Evolutionary conservation across 495 filamentous ascomycete species (phyloP).

Genomic region (Penicillium maclennaniae): DNA sequence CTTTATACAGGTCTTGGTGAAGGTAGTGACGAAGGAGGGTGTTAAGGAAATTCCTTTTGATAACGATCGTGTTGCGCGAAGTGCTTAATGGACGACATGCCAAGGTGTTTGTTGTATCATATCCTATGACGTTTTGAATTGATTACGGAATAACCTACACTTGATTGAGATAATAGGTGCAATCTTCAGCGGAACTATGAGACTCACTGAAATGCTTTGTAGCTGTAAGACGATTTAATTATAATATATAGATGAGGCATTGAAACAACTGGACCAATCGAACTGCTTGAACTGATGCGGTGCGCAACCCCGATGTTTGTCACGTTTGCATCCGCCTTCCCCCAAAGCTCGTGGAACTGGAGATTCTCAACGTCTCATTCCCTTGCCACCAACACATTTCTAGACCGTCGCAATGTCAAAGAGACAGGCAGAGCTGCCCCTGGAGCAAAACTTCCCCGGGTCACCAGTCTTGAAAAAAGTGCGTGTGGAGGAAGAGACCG

Average conservation of each 20-base stretch:
- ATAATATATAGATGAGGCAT: neutral
- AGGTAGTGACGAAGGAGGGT: slow-evolving; percentile 90
- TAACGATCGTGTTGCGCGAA: slow-evolving; percentile 67
- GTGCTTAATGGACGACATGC: slow-evolving; percentile 50
- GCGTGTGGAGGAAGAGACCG: slow-evolving; percentile 55
- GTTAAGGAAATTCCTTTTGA: slow-evolving; percentile 76
- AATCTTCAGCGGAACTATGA: neutral
- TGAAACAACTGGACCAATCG: neutral
- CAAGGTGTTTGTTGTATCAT: slow-evolving; percentile 41
- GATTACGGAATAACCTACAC: slow-evolving; percentile 26
- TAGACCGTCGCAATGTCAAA: slow-evolving; percentile 58
- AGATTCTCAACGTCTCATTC: slow-evolving; percentile 11
- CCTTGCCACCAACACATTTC: slow-evolving; percentile 7
- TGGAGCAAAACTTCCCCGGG: slow-evolving; percentile 60
- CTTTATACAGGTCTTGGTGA: slow-evolving; percentile 63
- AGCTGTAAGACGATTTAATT: neutral
- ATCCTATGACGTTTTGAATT: slow-evolving; percentile 34
- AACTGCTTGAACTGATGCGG: neutral
- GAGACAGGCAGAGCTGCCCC: slow-evolving; percentile 68
- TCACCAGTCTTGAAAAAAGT: slow-evolving; percentile 78
- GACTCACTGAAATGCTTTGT: neutral
- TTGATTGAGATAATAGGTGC: slow-evolving; percentile 5
- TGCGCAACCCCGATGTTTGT: slow-evolving; percentile 29
- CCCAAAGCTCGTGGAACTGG: slow-evolving; percentile 15
- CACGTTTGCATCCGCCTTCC: slow-evolving; percentile 35